Conservation (phyloP, 2,329 filamentous ascomycete species). For the Hymenoscyphus fraxineus region DNA sequence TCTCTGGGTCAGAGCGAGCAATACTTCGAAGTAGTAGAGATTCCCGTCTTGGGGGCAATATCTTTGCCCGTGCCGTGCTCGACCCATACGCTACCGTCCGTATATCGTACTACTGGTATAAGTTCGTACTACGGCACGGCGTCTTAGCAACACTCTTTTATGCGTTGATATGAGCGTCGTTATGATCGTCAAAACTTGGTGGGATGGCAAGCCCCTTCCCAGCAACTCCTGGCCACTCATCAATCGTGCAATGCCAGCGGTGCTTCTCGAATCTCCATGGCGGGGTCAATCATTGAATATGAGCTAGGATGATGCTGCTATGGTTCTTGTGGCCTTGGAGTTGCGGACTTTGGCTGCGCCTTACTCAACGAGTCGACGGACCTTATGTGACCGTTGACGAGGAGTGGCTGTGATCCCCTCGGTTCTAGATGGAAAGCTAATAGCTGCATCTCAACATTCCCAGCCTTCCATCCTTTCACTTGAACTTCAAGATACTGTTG, state of each 20-base stretch:
- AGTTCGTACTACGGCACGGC: background rate
- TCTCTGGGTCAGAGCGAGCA: too few species aligned
- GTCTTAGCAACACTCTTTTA: conserved; percentile 7
- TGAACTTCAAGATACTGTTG: background rate
- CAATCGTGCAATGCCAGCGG: conserved; percentile 17
- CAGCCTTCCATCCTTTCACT: background rate
- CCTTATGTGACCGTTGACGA: conserved; percentile 1
- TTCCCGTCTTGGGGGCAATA: too few species aligned
- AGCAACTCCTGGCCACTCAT: conserved; percentile 17
- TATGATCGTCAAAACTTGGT: conserved; percentile 14
- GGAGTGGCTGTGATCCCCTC: background rate
- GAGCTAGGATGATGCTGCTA: conserved; percentile 19
- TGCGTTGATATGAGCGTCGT: conserved; percentile 12
- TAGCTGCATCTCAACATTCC: background rate
- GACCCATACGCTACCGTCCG: background rate
- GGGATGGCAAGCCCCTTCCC: conserved; percentile 7
- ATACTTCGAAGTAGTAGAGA: too few species aligned
- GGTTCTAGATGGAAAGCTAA: background rate
- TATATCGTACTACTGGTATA: background rate
- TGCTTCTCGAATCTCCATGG: conserved; percentile 23
- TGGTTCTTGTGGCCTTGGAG: conserved; percentile 2
- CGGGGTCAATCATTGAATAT: conserved; percentile 20
- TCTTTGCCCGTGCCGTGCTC: too few species aligned
- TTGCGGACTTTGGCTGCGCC: conserved; percentile 3
- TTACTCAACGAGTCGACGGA: background rate